phyloP scores from a whole-genome alignment of 768 basidiomycete species.

The Clathrus columnatus region DNA sequence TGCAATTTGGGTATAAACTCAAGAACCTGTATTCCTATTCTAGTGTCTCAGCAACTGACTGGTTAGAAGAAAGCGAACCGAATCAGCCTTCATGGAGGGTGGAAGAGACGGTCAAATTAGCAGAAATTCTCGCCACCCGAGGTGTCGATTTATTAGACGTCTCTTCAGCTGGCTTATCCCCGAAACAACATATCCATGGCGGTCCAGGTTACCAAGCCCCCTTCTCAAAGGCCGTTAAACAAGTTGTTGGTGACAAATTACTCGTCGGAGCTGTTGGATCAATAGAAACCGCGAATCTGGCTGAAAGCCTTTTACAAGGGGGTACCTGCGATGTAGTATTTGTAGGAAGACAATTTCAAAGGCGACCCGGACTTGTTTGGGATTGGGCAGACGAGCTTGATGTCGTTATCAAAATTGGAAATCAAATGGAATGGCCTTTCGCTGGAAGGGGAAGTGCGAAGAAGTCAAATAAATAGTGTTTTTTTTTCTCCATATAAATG shows the following conservation, averaged over 20 bases:
- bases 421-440: constrained; percentile 52
- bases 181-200: constrained; percentile 25
- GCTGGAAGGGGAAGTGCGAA: constrained; percentile 24
- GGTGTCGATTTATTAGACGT: constrained; percentile 75
- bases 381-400: constrained; percentile 49
- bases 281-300: constrained; percentile 46
- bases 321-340: constrained; percentile 53
- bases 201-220: constrained; percentile 46
- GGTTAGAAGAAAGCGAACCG: constrained; percentile 51
- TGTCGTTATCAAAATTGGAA: constrained; percentile 34
- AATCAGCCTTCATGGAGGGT: constrained; percentile 58
- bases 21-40: constrained; percentile 23
- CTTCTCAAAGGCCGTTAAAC: constrained; percentile 46
- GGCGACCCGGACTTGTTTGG: constrained; percentile 45
- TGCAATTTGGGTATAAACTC: constrained; percentile 19
- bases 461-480: no score
- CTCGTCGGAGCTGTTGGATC: constrained; percentile 47
- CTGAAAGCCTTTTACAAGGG: constrained; percentile 47
- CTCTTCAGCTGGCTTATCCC: constrained; percentile 52
- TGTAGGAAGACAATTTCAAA: constrained; percentile 48
- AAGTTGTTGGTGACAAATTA: constrained; percentile 34
- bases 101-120: constrained; percentile 58
- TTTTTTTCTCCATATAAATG: no score
- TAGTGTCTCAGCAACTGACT: constrained; percentile 66
- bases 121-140: constrained; percentile 46